Base-by-base conservation (phyloP, 495 filamentous ascomycete species). In the Penicillium fimorum region DNA sequence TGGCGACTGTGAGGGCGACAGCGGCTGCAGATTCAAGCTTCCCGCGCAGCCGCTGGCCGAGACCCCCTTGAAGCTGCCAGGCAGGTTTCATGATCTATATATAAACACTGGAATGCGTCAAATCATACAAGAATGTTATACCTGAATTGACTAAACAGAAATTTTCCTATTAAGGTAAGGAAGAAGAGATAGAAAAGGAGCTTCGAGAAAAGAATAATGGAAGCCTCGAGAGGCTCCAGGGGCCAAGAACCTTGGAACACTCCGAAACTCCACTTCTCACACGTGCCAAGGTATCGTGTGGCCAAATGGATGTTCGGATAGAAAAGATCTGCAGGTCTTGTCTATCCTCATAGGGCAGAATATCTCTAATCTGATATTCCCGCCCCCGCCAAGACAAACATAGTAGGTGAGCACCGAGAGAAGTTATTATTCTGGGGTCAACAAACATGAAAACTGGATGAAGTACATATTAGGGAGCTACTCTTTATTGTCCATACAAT, bases 1-100 rank as follows among this genome's bases (percentile, higher is more conserved):
- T 47, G 27, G 54, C 59, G 38, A 61, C 24, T n/a, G 29, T n/a
- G 18, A 61, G 25, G 18, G 53, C 53, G 17, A 57, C 33, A 25
- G 47, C 2, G 30, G 47, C 53, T 15, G 47, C 22, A n/a, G 40
- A 47, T 32, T 45, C 29, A 30, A 46, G 30, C 32, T 40, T 49
- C 3, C 40, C 37, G 13, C 33, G n/a, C 20, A 56, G 47, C 15
- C 27, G 43, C 9, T 55, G 35, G 50, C 35, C 29, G 17, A 59
- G 13, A 38, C 24, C 38, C 30, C 37, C 40, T 30, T 17, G 15
- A 15, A 38, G 35, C 35, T 17, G 15, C 45, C 57, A 22, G 25
- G 35, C 27, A 47, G 52, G 42, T 40, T 49, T 55, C 53, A 56
- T 56, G 8, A 22, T 32, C n/a, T 18, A 12, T 25, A 29, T 13